These are phyloP conservation scores for Cronartium quercuum DNA, from an alignment of 1,284 basidiomycete genomes.

Conservation along the genomic window DNA sequence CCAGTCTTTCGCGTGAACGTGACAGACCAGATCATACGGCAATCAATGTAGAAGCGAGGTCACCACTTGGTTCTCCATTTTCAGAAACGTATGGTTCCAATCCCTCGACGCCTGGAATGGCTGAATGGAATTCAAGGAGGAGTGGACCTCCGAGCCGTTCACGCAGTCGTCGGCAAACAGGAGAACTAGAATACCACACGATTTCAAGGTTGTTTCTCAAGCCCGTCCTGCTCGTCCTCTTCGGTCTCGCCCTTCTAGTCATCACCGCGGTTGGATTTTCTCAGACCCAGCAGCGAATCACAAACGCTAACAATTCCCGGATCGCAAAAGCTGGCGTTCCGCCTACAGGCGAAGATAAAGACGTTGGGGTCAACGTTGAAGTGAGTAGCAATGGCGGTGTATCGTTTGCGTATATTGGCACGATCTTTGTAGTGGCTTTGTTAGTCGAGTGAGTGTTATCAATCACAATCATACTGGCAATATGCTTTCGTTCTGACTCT, in stretches of 20 bases:
- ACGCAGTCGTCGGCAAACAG: not conserved
- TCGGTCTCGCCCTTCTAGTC: slow-evolving; percentile 7
- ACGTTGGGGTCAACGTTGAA: not conserved
- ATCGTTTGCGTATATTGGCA: slow-evolving; percentile 35
- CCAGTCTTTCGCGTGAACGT: not conserved
- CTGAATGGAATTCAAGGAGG: too few relatives aligned
- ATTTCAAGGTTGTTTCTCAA: slow-evolving; percentile 6
- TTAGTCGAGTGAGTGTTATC: slow-evolving; percentile 21
- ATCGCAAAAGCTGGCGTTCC: not conserved
- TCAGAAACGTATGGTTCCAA: too few relatives aligned
- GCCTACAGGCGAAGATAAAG: not conserved
- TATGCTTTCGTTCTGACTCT: not conserved
- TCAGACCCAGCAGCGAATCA: slow-evolving; percentile 12
- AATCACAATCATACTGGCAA: not conserved
- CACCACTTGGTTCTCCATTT: not conserved
- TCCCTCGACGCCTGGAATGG: too few relatives aligned
- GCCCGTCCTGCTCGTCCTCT: slow-evolving; percentile 9
- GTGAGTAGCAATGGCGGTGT: not conserved
- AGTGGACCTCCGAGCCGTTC: not conserved
- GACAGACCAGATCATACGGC: not conserved
- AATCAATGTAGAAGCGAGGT: not conserved
- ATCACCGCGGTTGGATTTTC: slow-evolving; percentile 10
- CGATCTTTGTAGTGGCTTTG: slow-evolving; percentile 33
- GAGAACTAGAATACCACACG: not conserved
- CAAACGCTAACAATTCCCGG: not conserved